Percentiles rank a stretch among this genome's conserved stretches.
Evolutionary conservation across 768 basidiomycete genomes (phyloP).

Genomic region (Suillus variegatus): DNA sequence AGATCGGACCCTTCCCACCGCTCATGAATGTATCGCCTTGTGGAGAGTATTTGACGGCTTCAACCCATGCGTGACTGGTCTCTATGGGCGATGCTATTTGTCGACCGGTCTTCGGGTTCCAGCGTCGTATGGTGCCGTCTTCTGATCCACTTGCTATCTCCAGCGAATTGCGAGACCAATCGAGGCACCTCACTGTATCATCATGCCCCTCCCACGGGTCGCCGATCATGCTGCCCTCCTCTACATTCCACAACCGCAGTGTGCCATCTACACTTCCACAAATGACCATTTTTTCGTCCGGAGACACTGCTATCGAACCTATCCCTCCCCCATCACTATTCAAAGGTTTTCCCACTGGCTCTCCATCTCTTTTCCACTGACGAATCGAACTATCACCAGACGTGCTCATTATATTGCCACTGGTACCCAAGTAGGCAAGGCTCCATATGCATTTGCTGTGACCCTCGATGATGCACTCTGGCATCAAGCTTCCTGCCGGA

Average conservation of each 20-base stretch:
- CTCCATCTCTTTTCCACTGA: background rate
- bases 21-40: background rate
- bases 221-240: no score
- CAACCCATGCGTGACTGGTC: background rate
- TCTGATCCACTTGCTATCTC: constrained; percentile 9
- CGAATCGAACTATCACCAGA: background rate
- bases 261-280: background rate
- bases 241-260: background rate
- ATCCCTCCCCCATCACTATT: background rate
- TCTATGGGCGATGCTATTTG: background rate
- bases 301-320: background rate
- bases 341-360: background rate
- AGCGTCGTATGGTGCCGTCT: constrained; percentile 15
- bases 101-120: constrained; percentile 8
- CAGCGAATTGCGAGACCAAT: background rate
- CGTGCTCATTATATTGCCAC: background rate
- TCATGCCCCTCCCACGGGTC: background rate
- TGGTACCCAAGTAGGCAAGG: background rate
- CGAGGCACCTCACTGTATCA: background rate
- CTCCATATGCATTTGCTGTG: background rate
- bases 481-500: background rate
- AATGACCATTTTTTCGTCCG: background rate
- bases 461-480: no score
- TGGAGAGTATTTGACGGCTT: background rate
- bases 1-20: background rate